These are phyloP conservation scores for Lathyrus aphaca DNA, from an alignment of 306 rosid species.

Conservation along the genomic window DNA sequence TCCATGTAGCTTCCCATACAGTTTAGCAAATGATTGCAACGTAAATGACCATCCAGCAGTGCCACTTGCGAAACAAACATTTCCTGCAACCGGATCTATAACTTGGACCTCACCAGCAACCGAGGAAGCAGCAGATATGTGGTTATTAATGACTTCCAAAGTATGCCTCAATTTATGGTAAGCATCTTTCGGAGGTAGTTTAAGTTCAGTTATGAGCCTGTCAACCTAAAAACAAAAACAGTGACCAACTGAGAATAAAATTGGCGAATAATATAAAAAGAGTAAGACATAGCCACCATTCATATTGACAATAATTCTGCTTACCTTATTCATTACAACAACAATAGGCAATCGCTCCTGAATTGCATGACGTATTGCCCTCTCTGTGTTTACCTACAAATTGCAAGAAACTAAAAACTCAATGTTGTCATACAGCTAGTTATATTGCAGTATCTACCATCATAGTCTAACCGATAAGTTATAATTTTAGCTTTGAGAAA, in stretches of 20 bases:
- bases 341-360: conserved; percentile 90
- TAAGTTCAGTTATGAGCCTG: conserved; percentile 92
- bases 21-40: conserved; percentile 85
- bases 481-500: not conserved
- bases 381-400: conserved; percentile 87
- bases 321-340: conserved; percentile 91
- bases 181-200: conserved; percentile 94
- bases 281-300: conserved; percentile 2
- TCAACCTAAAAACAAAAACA: conserved; percentile 67
- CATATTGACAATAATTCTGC: not conserved
- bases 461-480: not conserved
- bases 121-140: conserved; percentile 84
- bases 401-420: conserved; percentile 26
- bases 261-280: not conserved
- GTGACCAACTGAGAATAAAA: conserved; percentile 30
- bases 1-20: conserved; percentile 89
- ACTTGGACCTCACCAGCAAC: conserved; percentile 88
- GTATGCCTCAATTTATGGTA: conserved; percentile 93
- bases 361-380: conserved; percentile 98
- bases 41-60: conserved; percentile 99
- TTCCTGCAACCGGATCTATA: conserved; percentile 90
- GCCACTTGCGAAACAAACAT: conserved; percentile 94
- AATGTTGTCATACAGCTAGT: conserved; percentile 15
- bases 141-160: conserved; percentile 83
- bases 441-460: not conserved